These are phyloP conservation scores for Aspergillus incahuasiensis DNA, from an alignment of 495 filamentous ascomycete species.

Conservation along the genomic window DNA sequence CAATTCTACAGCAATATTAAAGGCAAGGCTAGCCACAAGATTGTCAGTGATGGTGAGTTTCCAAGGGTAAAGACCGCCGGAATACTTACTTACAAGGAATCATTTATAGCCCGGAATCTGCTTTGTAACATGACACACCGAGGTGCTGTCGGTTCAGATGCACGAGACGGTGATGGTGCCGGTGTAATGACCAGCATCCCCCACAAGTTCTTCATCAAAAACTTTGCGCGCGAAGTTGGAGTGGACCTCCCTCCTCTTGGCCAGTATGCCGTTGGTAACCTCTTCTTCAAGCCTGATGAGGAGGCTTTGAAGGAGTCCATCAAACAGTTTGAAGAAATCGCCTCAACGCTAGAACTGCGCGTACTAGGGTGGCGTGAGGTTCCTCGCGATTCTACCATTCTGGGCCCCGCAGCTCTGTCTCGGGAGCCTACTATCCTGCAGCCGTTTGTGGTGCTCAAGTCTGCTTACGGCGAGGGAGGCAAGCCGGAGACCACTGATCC, in stretches of 20 bases:
- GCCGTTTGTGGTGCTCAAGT: constrained; percentile 87
- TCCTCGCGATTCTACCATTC: constrained; percentile 83
- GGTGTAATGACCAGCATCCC: constrained; percentile 99
- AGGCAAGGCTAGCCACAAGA: constrained; percentile 96
- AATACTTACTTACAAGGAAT: constrained; percentile 3
- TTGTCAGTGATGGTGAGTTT: constrained; percentile 88
- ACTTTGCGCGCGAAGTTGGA: constrained; percentile 86
- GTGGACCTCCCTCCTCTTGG: constrained; percentile 81
- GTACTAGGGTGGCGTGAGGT: constrained; percentile 97
- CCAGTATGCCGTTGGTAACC: constrained; percentile 94
- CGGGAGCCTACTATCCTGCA: constrained; percentile 93
- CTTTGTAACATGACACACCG: constrained; percentile 99
- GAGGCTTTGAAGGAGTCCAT: constrained; percentile 85
- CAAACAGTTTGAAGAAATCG: constrained; percentile 84
- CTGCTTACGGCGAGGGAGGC: constrained; percentile 81
- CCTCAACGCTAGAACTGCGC: constrained; percentile 77
- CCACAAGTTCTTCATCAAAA: constrained; percentile 98
- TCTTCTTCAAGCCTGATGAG: constrained; percentile 97
- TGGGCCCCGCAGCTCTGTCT: constrained; percentile 89
- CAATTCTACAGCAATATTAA: constrained; percentile 81
- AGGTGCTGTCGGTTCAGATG: constrained; percentile 96
- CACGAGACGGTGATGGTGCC: constrained; percentile 94
- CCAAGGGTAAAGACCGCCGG: not conserved
- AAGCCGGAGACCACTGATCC: constrained; percentile 75
- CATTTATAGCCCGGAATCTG: constrained; percentile 70